Evolutionary conservation across 352 stramenopile species (phyloP), one percentile per base, ranked within the genome.

Genomic region (Globisporangium spinosum): DNA sequence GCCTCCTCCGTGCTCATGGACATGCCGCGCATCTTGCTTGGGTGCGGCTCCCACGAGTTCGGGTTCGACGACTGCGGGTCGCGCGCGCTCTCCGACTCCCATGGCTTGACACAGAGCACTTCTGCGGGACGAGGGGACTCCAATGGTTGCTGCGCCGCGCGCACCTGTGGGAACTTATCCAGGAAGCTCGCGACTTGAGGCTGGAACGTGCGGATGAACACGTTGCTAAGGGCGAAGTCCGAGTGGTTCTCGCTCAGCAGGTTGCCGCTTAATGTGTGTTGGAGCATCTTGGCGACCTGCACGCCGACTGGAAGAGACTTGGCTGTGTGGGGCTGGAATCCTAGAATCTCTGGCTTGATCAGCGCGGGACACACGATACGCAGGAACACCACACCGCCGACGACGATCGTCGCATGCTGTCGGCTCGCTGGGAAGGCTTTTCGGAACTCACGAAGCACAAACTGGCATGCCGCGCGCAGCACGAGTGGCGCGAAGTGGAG

Each of bases 271-370:
- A 95, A 73, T 12, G 87, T 89, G 74, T 83, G 77, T 70, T 95
- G 87, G 25, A 95, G 70, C 54, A 95, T 75, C 75, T 93, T 93
- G 70, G 87, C 85, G 65, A 95, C 80, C 72, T 93, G 85, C 43
- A 93, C 80, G 62, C 79, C 82, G 25, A 76, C 69, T 4, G 78
- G 76, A 1, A 89, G 73, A 5, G 87, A 87, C 61, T 72, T 69
- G 27, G 74, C 53, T 10, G 77, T 82, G 65, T 93, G 85, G 1
- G 76, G 71, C 40, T 77, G 66, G 64, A 93, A 95, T 58, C 87
- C 87, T 38, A 95, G 86, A 55, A 90, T 74, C 66, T 93, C 84
- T 17, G 87, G 87, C 74, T 95, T 95, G 74, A 95, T 78, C 35
- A 95, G 77, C 23, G 87, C 81, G 1, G 87, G 87, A 35, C 82